A percentile compares a stretch with the other conserved stretches of the same genome.
Conservation (phyloP, 208 protist genomes). For the Leishmania amazonensis region DNA sequence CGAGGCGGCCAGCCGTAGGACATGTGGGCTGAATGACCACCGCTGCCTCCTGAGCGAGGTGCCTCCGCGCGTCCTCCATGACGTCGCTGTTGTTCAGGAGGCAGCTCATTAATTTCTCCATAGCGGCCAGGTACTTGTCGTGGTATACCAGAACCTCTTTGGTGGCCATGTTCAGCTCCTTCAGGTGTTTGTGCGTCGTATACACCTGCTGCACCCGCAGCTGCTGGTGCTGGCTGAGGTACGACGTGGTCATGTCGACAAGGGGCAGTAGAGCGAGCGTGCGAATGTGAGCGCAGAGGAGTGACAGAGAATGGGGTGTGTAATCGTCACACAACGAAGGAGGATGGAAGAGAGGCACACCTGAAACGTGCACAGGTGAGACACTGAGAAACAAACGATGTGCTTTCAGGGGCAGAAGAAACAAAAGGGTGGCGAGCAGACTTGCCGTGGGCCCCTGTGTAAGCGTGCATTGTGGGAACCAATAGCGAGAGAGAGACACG, state of each 20-base stretch:
- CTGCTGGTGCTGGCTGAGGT: conserved; percentile 11
- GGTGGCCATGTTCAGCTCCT: conserved; percentile 3
- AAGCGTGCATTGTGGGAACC: background rate
- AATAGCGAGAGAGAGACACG: background rate
- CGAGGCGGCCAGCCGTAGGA: background rate
- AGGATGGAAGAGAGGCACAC: background rate
- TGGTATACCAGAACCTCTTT: conserved; percentile 11
- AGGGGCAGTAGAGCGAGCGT: background rate
- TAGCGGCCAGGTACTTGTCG: conserved; percentile 5
- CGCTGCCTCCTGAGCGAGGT: background rate
- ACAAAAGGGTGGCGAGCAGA: background rate
- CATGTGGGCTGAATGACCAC: background rate
- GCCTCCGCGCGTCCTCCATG: background rate
- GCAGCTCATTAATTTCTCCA: conserved; percentile 15
- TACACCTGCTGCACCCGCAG: conserved; percentile 10
- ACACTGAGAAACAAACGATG: background rate
- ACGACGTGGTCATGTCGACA: background rate
- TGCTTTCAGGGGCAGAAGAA: background rate
- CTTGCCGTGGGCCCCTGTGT: no score
- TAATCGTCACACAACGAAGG: background rate
- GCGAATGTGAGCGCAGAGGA: background rate
- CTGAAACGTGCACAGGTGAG: background rate
- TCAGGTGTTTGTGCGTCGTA: conserved; percentile 9
- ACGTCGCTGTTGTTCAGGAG: background rate
- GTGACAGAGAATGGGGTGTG: background rate